These are phyloP conservation scores for Fusarium circinatum DNA, from an alignment of 2,329 filamentous ascomycete species.

Conservation along the genomic window DNA sequence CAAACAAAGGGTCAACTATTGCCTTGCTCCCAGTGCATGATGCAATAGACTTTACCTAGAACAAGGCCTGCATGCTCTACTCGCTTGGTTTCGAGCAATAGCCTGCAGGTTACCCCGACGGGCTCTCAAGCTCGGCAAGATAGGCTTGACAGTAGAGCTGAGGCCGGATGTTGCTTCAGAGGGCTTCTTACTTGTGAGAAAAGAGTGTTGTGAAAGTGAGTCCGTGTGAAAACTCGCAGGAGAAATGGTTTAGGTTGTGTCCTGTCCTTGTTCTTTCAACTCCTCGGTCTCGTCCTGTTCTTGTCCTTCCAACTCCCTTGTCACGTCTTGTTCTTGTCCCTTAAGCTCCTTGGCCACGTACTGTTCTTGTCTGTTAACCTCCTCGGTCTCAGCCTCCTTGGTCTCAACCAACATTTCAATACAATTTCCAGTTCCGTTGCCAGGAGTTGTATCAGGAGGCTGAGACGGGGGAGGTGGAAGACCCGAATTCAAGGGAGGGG, in stretches of 20 bases:
- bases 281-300: no score
- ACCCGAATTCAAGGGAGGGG: background rate
- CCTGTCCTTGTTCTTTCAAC: background rate
- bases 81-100: background rate
- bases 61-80: background rate
- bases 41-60: background rate
- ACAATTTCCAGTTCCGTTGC: background rate
- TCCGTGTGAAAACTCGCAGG: background rate
- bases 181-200: background rate
- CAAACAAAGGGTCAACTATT: background rate
- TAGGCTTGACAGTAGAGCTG: background rate
- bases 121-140: background rate
- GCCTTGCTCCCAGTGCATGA: background rate
- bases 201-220: background rate
- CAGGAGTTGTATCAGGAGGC: background rate
- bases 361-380: background rate
- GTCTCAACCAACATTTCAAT: background rate
- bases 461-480: background rate
- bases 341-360: background rate
- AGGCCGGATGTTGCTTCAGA: background rate
- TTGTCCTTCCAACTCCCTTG: no score
- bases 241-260: background rate
- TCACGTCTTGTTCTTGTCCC: no score
- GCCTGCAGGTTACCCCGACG: background rate
- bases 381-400: background rate